A percentile compares a stretch with the other conserved stretches of the same genome.
Evolutionary conservation across 2,329 filamentous ascomycete species (phyloP).

Genomic region (Pseudogymnoascus sp.): DNA sequence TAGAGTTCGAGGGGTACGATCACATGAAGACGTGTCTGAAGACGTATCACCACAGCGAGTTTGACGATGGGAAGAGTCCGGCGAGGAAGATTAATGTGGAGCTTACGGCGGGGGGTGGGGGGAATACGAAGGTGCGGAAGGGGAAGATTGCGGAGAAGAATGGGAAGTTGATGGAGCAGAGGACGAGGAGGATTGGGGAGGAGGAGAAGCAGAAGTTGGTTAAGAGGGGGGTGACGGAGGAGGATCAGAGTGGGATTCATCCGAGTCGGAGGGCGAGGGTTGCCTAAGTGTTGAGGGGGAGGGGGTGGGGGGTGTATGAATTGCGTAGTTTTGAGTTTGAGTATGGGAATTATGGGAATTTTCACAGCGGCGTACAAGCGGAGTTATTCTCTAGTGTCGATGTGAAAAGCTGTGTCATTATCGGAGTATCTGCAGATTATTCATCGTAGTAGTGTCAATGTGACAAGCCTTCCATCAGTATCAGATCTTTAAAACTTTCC

Average conservation of each 20-base stretch:
- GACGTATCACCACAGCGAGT: slow-evolving; percentile 79
- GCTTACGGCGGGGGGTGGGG: slow-evolving; percentile 82
- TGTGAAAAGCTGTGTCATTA: background rate
- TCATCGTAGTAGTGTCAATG: background rate
- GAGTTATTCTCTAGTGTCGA: background rate
- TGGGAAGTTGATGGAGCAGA: slow-evolving; percentile 66
- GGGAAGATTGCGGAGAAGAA: slow-evolving; percentile 83
- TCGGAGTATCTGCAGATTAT: background rate
- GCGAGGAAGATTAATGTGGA: slow-evolving; percentile 84
- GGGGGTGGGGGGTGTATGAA: background rate
- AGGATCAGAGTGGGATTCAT: slow-evolving; percentile 8
- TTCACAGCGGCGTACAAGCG: background rate
- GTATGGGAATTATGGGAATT: background rate
- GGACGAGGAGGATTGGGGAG: slow-evolving; percentile 31
- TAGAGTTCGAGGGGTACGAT: slow-evolving; percentile 81
- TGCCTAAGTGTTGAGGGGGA: background rate
- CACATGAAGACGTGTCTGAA: slow-evolving; percentile 90
- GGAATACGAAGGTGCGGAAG: slow-evolving; percentile 62
- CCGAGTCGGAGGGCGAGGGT: slow-evolving; percentile 10
- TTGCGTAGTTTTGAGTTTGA: background rate
- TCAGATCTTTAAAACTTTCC: background rate
- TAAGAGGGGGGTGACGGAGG: slow-evolving; percentile 13
- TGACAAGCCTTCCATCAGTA: background rate
- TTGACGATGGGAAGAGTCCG: slow-evolving; percentile 46
- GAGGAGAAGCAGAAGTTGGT: slow-evolving; percentile 24